Evolutionary conservation across 495 filamentous ascomycete genomes (phyloP), one percentile per base, ranked within the genome.

Genomic region (Neurospora sublineolata): DNA sequence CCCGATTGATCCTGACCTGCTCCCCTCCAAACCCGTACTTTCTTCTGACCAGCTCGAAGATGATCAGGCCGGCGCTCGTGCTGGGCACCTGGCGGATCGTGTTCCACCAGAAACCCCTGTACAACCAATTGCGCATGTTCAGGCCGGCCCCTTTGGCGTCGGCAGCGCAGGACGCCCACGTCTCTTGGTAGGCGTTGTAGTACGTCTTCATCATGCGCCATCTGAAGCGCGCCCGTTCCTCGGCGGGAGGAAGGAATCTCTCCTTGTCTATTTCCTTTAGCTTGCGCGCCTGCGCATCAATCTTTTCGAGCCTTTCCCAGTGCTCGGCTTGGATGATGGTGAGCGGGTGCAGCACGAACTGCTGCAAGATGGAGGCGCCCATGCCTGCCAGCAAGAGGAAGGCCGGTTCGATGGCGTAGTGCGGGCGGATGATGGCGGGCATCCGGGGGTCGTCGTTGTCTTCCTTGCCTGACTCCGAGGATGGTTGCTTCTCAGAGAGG

Each of bases 41-140:
- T 69, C 94, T 86, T 73, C 94, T 84, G 27, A 97, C 89, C 40
- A 97, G 73, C 79, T 97, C 94, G 78, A 97, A 97, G 67, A 95
- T 93, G 73, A 97, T 91, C 70, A 97, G 78, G 0, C 93, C 94
- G 2, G 94, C 93, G 75, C 91, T 94, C 4, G 94, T 96, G 77
- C 92, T 94, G 18, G 94, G 94, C 42, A 97, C 90, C 80, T 95
- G 92, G 44, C 90, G 85, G 58, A 96, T 84, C 3, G 92, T 92
- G 70, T 86, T 90, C 80, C 85, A 85, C 77, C 90, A 83, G 78
- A 97, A 96, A 8, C 90, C 92, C 18, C 85, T 85, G 79, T 91
- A 97, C 20, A 97, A 77, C 91, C 92, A 97, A 36, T 80, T 81
- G 36, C 85, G 77, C 86, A 92, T 89, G 3, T 88, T 88, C 52